Percentiles rank a stretch among this genome's conserved stretches.
Conservation (phyloP, 2,329 filamentous ascomycete species). For the Knufia fluminis region DNA sequence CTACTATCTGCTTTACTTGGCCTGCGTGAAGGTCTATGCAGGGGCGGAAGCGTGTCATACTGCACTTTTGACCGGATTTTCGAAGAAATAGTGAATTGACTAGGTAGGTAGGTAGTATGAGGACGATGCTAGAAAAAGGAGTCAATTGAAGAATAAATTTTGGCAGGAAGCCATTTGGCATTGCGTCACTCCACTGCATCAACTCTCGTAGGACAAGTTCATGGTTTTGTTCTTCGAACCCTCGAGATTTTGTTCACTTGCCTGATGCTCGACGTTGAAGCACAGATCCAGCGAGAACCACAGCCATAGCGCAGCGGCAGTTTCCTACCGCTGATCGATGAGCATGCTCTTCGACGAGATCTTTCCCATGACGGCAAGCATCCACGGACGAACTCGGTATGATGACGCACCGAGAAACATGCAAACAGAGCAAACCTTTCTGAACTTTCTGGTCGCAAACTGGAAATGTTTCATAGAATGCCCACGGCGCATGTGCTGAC, state of each 20-base stretch:
- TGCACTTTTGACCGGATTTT: constrained; percentile 14
- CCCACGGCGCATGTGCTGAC: too few relatives aligned
- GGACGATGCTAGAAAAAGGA: too few relatives aligned
- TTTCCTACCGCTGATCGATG: too few relatives aligned
- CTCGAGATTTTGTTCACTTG: too few relatives aligned
- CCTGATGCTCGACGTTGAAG: too few relatives aligned
- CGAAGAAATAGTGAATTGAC: too few relatives aligned
- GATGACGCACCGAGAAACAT: neutral
- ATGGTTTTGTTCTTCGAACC: neutral
- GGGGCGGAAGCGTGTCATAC: constrained; percentile 90
- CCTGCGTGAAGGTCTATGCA: constrained; percentile 98
- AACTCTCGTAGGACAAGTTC: neutral
- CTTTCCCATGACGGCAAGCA: too few relatives aligned
- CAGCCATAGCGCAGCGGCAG: too few relatives aligned
- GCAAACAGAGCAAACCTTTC: constrained; percentile 3
- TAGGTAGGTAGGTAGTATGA: too few relatives aligned
- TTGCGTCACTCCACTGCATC: neutral
- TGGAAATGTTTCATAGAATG: too few relatives aligned
- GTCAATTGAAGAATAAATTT: neutral
- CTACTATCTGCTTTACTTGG: constrained; percentile 96
- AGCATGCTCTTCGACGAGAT: too few relatives aligned
- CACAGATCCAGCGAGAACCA: too few relatives aligned
- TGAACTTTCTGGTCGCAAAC: neutral
- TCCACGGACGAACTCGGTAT: neutral
- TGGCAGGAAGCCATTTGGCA: neutral